Conservation (phyloP, 2,329 filamentous ascomycete genomes). For the Biscogniauxia mediterranea region DNA sequence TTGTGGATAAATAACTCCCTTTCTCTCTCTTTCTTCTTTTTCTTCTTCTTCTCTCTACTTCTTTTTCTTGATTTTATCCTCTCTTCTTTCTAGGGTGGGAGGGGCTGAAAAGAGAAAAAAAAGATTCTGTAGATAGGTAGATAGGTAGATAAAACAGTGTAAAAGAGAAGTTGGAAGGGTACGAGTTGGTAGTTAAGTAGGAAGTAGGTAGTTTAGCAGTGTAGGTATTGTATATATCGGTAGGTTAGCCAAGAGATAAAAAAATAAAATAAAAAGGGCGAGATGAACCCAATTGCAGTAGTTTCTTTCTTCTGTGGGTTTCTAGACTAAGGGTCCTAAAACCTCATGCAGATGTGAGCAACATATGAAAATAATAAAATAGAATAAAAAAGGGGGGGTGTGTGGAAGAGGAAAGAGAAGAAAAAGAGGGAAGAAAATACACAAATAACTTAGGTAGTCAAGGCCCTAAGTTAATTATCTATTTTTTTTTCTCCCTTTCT, state of each 20-base stretch:
- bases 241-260: neutral
- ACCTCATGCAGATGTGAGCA: neutral
- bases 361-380: neutral
- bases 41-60: neutral
- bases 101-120: slow-evolving; percentile 4
- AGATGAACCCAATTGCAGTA: neutral
- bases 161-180: slow-evolving; percentile 9
- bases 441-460: neutral
- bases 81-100: neutral
- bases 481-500: neutral
- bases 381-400: slow-evolving; percentile 5
- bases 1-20: neutral
- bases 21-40: neutral
- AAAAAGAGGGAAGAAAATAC: slow-evolving; percentile 4
- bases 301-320: slow-evolving; percentile 5
- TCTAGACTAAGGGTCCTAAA: neutral
- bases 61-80: neutral
- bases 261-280: neutral
- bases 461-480: neutral
- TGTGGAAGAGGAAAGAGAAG: neutral
- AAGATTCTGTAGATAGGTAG: slow-evolving; percentile 2
- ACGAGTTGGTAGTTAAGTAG: neutral
- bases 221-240: neutral
- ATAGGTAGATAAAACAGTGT: neutral
- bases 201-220: neutral